Base-by-base conservation (phyloP, 2,329 filamentous ascomycete genomes). In the Colletotrichum viniferum region DNA sequence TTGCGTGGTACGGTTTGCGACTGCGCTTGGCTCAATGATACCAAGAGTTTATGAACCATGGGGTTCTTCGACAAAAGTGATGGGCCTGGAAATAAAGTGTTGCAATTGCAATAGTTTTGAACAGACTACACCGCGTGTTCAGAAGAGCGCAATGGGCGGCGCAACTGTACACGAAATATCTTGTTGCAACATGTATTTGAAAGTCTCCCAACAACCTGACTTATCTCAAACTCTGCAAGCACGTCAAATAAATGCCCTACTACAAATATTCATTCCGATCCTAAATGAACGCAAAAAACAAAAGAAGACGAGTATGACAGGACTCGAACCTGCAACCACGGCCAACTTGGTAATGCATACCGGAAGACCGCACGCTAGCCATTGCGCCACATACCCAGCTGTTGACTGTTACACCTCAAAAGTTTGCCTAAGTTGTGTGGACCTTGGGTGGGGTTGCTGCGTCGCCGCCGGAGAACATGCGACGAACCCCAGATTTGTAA, bases 381-480 rank as follows among this genome's bases (percentile, higher is more conserved):
- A 52, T 52, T 52, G 43, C 43, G 43, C 43, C 43, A 52, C 43
- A 52, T 52, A 52, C 43, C 43, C 43, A 7, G 3, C 6, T 13
- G n/a, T 4, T 52, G 43, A 52, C 0, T 7, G 0, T 0, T 0
- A n/a, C 0, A 13, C 2, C 0, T 4, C 5, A 52, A 13, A 21
- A 3, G 0, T 24, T n/a, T 13, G 3, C 6, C 5, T 24, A 7
- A 21, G 43, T 52, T 13, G 4, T 52, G n/a, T 52, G 43, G 12
- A 12, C 5, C 6, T 7, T 7, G 1, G 6, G n/a, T 21, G n/a
- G 43, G n/a, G n/a, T 7, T 52, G n/a, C 43, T 21, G 0, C 6
- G 10, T 52, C 10, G 10, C n/a, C 12, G 10, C 10, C 6, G 3
- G n/a, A 7, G n/a, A 21, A 21, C n/a, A 21, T 52, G 43, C n/a